Evolutionary conservation across 352 stramenopile species (phyloP).

Genomic region (Pythium folliculosum): DNA sequence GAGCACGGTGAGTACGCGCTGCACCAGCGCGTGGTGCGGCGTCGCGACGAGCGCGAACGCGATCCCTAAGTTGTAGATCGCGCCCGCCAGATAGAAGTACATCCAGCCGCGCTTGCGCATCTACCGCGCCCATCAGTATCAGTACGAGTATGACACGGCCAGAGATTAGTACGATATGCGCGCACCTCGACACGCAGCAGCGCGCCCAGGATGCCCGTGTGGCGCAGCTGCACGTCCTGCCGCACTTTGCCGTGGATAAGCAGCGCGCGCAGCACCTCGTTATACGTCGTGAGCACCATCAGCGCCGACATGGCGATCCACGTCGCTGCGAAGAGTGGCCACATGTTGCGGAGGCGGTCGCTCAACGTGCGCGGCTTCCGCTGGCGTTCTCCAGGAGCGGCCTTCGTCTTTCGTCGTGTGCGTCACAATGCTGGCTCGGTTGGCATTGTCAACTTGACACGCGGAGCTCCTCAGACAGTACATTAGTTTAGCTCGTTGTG

Average conservation of each 20-base stretch:
- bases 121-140: conserved; percentile 2
- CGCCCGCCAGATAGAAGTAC: conserved; percentile 72
- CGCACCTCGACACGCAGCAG: conserved; percentile 27
- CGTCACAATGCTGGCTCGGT: too few species aligned
- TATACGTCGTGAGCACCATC: conserved; percentile 22
- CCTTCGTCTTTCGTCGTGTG: too few species aligned
- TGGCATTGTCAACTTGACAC: too few species aligned
- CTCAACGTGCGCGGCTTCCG: too few species aligned
- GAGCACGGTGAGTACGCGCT: conserved; percentile 38
- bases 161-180: background rate
- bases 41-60: conserved; percentile 35
- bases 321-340: conserved; percentile 12
- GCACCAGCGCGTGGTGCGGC: conserved; percentile 35
- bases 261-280: conserved; percentile 19
- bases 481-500: conserved; percentile 1
- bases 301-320: conserved; percentile 18
- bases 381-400: too few species aligned
- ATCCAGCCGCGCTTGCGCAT: conserved; percentile 63
- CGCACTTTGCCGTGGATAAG: conserved; percentile 30
- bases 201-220: background rate
- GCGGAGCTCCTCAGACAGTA: too few species aligned
- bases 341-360: conserved; percentile 12
- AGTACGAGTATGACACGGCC: background rate
- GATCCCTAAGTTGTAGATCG: conserved; percentile 41
- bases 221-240: conserved; percentile 4